Base-by-base conservation (phyloP, 768 basidiomycete genomes). In the Leccinellum albellum region DNA sequence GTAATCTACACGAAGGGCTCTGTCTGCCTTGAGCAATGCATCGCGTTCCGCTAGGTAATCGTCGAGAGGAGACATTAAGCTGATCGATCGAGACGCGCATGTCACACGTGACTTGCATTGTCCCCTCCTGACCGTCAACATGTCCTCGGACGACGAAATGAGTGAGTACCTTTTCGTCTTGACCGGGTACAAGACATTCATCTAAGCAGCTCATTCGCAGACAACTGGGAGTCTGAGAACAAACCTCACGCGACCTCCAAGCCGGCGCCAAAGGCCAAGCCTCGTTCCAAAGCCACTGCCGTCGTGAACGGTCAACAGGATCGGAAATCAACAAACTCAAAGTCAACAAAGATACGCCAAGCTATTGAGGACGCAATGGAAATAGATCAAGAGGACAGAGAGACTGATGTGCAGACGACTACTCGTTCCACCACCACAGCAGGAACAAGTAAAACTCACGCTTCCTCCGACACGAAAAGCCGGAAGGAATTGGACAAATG, bases 1-100 rank as follows among this genome's bases (percentile, higher is more conserved):
- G 47, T 73, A 66, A 57, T 87, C 86, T n/a, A 76, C 68, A 35
- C 85, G 81, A 20, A 82, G 66, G 6, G 79, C 73, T 49, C 79
- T 77, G 62, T 86, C 86, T 15, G 66, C 61, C 21, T 63, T 49
- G 53, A 78, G 66, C 15, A 77, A 56, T 24, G 62, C 66, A 12
- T 61, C 61, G 47, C 74, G 70, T 40, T 70, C 62, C 13, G 59
- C 47, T 10, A 47, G n/a, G 53, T 70, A 70, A 42, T 66, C 61
- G 51, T 64, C 49, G 40, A 68, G 59, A 15, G 49, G 47, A 20
- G 33, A 5, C 55, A 62, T 62, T 1, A 10, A 26, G 28, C 4
- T 6, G 5, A 23, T 14, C 12, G 0, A 13, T 3, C 6, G 20
- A 23, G 20, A 17, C 28, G 17, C 23, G 29, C 15, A 26, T n/a